phyloP scores from a whole-genome alignment of 768 basidiomycete genomes.

The Leccinum boreale region DNA sequence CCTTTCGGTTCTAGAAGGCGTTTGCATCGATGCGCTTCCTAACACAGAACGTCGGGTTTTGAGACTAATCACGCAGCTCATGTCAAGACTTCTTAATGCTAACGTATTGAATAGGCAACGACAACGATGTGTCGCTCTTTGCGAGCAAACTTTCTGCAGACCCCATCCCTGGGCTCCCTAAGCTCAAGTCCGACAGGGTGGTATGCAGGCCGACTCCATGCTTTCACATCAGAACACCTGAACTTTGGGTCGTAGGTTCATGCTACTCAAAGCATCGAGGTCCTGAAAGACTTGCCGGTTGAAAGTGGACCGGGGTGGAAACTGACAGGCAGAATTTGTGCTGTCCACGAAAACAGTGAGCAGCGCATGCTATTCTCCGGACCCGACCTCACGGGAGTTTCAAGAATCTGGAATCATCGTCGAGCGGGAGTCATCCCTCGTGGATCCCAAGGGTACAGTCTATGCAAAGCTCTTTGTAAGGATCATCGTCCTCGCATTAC shows the following conservation, averaged over 20 bases:
- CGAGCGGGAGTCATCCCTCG: constrained; percentile 58
- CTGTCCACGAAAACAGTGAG: constrained; percentile 81
- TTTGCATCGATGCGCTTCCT: too few relatives aligned
- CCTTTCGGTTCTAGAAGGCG: too few relatives aligned
- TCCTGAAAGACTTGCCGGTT: constrained; percentile 72
- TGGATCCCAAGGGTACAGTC: constrained; percentile 56
- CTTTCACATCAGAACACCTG: background rate
- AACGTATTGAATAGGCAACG: constrained; percentile 38
- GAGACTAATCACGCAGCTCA: too few relatives aligned
- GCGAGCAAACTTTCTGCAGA: constrained; percentile 38
- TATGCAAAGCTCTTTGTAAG: constrained; percentile 64
- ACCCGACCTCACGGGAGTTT: background rate
- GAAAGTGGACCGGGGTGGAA: constrained; percentile 81
- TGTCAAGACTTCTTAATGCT: background rate
- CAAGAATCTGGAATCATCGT: constrained; percentile 74
- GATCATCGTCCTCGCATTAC: background rate
- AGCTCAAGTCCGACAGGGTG: constrained; percentile 63
- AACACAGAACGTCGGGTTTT: too few relatives aligned
- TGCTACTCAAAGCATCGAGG: constrained; percentile 74
- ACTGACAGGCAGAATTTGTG: constrained; percentile 60
- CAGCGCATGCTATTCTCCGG: background rate
- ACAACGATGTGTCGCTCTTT: constrained; percentile 70
- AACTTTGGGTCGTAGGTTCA: constrained; percentile 53
- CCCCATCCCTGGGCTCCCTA: constrained; percentile 64
- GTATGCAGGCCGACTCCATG: constrained; percentile 38